Percentiles rank a stretch among this genome's conserved stretches.
phyloP scores from a whole-genome alignment of 2,329 filamentous ascomycete species.

The Pseudonectria foliicola region DNA sequence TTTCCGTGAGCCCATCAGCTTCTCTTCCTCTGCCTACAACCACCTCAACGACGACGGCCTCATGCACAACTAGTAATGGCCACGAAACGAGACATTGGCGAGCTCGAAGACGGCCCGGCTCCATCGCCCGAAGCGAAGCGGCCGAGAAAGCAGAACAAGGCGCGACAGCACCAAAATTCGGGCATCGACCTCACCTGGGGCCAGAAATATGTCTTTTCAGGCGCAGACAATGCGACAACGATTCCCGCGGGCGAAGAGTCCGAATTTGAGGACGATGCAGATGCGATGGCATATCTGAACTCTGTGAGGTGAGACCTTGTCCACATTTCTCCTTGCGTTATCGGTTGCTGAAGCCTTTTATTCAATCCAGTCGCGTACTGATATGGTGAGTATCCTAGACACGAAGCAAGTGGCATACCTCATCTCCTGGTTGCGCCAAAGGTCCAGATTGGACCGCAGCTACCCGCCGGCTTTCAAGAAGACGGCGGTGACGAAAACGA shows the following conservation, averaged over 20 bases:
- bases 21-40: too few relatives aligned
- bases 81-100: slow-evolving; percentile 27
- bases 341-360: slow-evolving; percentile 11
- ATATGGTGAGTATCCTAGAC: slow-evolving; percentile 53
- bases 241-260: slow-evolving; percentile 47
- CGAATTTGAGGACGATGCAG: slow-evolving; percentile 60
- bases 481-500: slow-evolving; percentile 24
- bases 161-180: slow-evolving; percentile 35
- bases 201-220: slow-evolving; percentile 64
- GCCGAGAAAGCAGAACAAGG: slow-evolving; percentile 24
- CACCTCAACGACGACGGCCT: background rate
- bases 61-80: slow-evolving; percentile 20
- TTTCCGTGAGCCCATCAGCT: too few relatives aligned
- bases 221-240: slow-evolving; percentile 43
- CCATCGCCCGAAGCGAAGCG: slow-evolving; percentile 21
- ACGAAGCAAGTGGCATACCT: slow-evolving; percentile 68
- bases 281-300: slow-evolving; percentile 63
- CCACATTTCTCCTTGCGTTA: slow-evolving; percentile 1
- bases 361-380: slow-evolving; percentile 31
- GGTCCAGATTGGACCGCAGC: slow-evolving; percentile 44
- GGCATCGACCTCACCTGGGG: slow-evolving; percentile 59
- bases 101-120: slow-evolving; percentile 22
- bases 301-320: slow-evolving; percentile 58
- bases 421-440: slow-evolving; percentile 60
- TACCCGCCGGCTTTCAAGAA: slow-evolving; percentile 32